Percentiles rank a stretch among this genome's conserved stretches.
Evolutionary conservation across 2,329 filamentous ascomycete species (phyloP).

Genomic region (Clarireedia sp.): DNA sequence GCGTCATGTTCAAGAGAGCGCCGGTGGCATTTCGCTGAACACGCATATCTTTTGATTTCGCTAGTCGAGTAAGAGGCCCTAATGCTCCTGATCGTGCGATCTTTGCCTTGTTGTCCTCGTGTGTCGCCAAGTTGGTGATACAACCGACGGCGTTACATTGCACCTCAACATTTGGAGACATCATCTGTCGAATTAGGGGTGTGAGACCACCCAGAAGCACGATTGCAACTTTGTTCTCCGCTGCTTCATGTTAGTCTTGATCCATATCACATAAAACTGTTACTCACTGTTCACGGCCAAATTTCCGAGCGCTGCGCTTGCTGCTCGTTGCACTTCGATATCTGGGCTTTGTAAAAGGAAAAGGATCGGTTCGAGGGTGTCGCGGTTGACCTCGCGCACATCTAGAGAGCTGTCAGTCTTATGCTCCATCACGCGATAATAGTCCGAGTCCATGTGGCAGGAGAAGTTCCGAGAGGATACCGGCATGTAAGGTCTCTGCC

Average conservation of each 20-base stretch:
- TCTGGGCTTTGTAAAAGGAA: constrained; percentile 91
- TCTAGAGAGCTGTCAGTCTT: constrained; percentile 46
- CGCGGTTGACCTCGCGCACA: constrained; percentile 89
- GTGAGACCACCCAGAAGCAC: constrained; percentile 84
- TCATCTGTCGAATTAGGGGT: constrained; percentile 95
- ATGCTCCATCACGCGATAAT: background rate
- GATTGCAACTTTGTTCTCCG: constrained; percentile 96
- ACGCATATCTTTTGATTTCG: constrained; percentile 97
- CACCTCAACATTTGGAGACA: constrained; percentile 94
- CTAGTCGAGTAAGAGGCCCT: constrained; percentile 80
- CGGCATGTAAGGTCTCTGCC: background rate
- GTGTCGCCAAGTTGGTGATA: constrained; percentile 95
- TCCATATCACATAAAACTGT: background rate
- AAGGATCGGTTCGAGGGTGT: constrained; percentile 92
- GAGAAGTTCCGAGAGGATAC: too few relatives aligned
- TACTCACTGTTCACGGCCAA: constrained; percentile 88
- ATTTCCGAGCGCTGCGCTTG: constrained; percentile 91
- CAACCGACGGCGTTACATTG: constrained; percentile 99
- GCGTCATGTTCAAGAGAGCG: constrained; percentile 96
- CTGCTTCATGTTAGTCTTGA: constrained; percentile 47
- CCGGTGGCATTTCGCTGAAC: constrained; percentile 97
- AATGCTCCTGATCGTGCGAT: constrained; percentile 93
- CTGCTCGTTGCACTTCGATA: constrained; percentile 93
- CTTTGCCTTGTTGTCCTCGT: constrained; percentile 98
- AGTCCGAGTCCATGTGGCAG: background rate